A percentile compares a stretch with the other conserved stretches of the same genome.
Evolutionary conservation across 345 rosid species (phyloP).

Genomic region (Citrus cavaleriei): DNA sequence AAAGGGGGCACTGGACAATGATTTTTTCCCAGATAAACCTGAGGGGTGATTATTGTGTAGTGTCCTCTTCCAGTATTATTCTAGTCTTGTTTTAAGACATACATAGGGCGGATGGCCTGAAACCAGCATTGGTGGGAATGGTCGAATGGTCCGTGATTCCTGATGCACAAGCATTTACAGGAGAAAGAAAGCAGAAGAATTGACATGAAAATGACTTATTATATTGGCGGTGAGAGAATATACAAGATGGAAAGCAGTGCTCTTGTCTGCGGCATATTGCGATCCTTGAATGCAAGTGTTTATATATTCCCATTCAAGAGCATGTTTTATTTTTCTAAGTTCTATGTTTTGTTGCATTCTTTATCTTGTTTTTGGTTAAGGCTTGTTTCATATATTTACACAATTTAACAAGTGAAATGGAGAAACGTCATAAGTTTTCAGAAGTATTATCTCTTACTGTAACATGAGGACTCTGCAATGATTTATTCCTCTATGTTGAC

Average conservation of each 20-base stretch:
- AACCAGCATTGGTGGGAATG: not conserved
- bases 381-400: not conserved
- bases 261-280: not conserved
- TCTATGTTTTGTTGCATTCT: too few relatives aligned
- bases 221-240: not conserved
- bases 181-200: not conserved
- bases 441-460: too few relatives aligned
- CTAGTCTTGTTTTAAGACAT: not conserved
- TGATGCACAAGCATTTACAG: not conserved
- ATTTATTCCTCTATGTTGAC: too few relatives aligned
- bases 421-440: not conserved
- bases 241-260: not conserved
- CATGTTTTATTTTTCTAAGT: too few relatives aligned
- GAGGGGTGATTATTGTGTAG: slow-evolving; percentile 9
- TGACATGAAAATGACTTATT: not conserved
- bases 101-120: not conserved
- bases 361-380: too few relatives aligned
- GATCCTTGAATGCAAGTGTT: too few relatives aligned
- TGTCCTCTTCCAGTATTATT: not conserved
- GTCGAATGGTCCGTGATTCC: not conserved
- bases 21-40: slow-evolving; percentile 36
- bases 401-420: not conserved
- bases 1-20: slow-evolving; percentile 51
- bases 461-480: too few relatives aligned
- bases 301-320: too few relatives aligned